Evolutionary conservation across 768 basidiomycete genomes (phyloP).

Genomic region (Amanita polypyramis): DNA sequence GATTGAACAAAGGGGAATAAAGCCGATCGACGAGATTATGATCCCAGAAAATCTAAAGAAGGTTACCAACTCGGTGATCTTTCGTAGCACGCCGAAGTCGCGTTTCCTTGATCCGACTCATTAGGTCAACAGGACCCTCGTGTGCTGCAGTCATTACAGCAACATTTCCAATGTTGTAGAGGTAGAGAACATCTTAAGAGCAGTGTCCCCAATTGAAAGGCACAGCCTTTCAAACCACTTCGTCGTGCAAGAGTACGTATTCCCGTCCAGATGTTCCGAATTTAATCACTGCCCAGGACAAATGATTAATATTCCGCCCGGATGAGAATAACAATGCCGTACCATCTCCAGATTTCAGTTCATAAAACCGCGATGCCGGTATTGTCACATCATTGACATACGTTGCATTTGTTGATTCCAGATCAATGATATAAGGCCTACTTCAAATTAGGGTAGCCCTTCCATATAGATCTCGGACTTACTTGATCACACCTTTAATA

Average conservation of each 20-base stretch:
- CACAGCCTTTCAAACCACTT: constrained; percentile 30
- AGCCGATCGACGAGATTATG: neutral
- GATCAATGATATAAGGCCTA: constrained; percentile 94
- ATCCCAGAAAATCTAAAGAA: constrained; percentile 1
- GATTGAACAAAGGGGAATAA: neutral
- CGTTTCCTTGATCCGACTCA: neutral
- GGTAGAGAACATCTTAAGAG: neutral
- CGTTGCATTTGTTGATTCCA: constrained; percentile 97
- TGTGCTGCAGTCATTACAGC: neutral
- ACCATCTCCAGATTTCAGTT: constrained; percentile 76
- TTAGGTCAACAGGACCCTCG: neutral
- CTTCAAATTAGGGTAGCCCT: neutral
- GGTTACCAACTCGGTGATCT: neutral
- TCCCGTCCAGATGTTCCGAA: constrained; percentile 75
- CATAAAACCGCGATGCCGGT: constrained; percentile 81
- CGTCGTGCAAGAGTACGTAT: constrained; percentile 81
- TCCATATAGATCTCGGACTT: constrained; percentile 18
- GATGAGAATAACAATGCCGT: constrained; percentile 16
- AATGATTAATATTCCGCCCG: constrained; percentile 2
- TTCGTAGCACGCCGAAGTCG: neutral
- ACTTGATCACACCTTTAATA: constrained; percentile 78
- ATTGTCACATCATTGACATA: constrained; percentile 81
- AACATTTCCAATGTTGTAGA: neutral
- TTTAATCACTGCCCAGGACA: constrained; percentile 53
- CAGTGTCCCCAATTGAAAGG: neutral